phyloP scores from a whole-genome alignment of 352 stramenopile genomes.

The Phytophthora nicotianae region DNA sequence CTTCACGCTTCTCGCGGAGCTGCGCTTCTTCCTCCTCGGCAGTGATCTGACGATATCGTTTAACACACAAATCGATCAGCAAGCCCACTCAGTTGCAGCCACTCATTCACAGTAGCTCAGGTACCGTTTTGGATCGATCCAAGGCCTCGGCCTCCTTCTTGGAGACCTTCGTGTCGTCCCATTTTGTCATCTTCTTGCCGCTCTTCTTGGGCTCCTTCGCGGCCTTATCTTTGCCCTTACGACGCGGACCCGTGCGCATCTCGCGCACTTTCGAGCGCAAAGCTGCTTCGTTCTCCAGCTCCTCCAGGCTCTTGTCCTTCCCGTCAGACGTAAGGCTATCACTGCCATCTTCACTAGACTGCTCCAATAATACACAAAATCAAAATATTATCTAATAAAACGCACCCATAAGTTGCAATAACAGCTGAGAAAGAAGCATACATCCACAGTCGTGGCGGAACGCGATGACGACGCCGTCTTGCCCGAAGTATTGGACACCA shows the following conservation, averaged over 20 bases:
- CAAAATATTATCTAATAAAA: conserved; percentile 17
- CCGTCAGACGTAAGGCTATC: conserved; percentile 53
- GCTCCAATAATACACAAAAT: conserved; percentile 15
- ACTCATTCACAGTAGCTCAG: conserved; percentile 10
- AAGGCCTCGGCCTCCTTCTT: conserved; percentile 83
- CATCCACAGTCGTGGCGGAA: conserved; percentile 44
- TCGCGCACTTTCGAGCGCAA: conserved; percentile 46
- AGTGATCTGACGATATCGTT: conserved; percentile 45
- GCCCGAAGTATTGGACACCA: conserved; percentile 48
- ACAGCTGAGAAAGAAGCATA: conserved; percentile 17
- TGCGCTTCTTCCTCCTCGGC: conserved; percentile 75
- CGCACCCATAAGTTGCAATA: neutral
- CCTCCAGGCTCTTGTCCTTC: conserved; percentile 58
- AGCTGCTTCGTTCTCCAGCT: conserved; percentile 59
- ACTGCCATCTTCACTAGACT: conserved; percentile 72
- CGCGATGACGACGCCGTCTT: conserved; percentile 50
- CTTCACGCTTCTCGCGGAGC: conserved; percentile 72
- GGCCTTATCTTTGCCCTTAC: conserved; percentile 66
- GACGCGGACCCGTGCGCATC: conserved; percentile 72
- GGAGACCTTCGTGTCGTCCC: conserved; percentile 85
- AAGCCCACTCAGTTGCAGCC: neutral
- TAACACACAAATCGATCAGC: conserved; percentile 11
- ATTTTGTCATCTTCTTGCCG: conserved; percentile 85
- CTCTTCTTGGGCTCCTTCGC: conserved; percentile 63
- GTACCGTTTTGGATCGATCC: conserved; percentile 76